Evolutionary conservation across 139 green algal genomes (phyloP).

Genomic region (Penium margaritaceum): DNA sequence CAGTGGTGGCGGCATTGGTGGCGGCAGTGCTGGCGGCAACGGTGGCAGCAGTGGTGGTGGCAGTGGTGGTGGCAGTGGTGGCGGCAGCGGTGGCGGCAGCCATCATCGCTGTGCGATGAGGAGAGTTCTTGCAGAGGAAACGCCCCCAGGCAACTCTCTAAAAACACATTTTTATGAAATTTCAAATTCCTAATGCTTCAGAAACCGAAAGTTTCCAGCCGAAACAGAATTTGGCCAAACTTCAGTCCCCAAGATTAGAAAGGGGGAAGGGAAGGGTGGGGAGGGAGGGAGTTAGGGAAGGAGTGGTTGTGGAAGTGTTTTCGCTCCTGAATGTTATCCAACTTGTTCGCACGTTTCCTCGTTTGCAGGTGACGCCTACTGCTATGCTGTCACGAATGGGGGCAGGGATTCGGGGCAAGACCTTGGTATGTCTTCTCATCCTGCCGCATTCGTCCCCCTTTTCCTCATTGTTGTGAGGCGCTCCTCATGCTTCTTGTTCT

Average conservation of each 20-base stretch:
- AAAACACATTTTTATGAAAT: no score
- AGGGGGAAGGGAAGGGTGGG: neutral
- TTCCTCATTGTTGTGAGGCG: no score
- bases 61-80: neutral
- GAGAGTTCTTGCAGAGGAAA: no score
- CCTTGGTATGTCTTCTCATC: no score
- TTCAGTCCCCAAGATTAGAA: neutral
- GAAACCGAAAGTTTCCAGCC: no score
- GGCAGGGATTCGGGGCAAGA: conserved; percentile 36
- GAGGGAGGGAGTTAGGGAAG: neutral
- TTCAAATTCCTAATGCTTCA: neutral
- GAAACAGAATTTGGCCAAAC: neutral
- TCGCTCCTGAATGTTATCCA: neutral
- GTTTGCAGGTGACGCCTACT: conserved; percentile 39
- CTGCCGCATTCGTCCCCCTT: no score
- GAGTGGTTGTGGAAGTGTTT: neutral
- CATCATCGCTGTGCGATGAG: no score
- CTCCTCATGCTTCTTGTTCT: no score
- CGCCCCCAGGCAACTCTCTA: no score
- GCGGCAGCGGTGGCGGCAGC: neutral
- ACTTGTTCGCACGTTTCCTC: neutral
- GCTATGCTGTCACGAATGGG: conserved; percentile 44
- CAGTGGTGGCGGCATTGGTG: neutral
- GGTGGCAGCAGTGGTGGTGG: neutral
- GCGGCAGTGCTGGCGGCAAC: neutral